Evolutionary conservation across 208 protist species (phyloP).

Genomic region (Acanthamoeba healyi): DNA sequence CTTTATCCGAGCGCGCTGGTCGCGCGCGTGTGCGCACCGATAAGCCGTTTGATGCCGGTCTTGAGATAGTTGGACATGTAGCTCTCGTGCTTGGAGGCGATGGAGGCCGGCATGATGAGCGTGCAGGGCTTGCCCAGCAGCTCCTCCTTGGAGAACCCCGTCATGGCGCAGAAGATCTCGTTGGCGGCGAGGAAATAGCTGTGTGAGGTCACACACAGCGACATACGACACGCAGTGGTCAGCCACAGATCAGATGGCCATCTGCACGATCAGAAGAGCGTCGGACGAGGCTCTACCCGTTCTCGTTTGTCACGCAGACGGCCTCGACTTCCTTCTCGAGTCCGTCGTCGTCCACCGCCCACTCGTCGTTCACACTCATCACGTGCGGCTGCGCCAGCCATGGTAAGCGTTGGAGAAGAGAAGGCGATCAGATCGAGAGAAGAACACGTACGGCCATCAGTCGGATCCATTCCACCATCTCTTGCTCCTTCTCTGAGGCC

Average conservation of each 20-base stretch:
- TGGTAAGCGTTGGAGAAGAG: no score
- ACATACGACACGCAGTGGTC: no score
- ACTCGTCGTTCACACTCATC: slow-evolving; percentile 23
- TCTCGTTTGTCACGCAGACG: slow-evolving; percentile 52
- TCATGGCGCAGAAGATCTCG: slow-evolving; percentile 58
- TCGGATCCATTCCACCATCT: slow-evolving; percentile 65
- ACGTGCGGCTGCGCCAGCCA: slow-evolving; percentile 59
- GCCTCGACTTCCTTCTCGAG: slow-evolving; percentile 59
- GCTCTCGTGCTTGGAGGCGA: slow-evolving; percentile 35
- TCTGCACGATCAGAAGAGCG: no score
- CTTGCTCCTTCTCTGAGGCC: slow-evolving; percentile 39
- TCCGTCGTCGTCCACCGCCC: slow-evolving; percentile 33
- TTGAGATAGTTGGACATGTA: slow-evolving; percentile 64
- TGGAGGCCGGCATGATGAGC: slow-evolving; percentile 51
- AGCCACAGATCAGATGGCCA: no score
- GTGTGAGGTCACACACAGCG: no score
- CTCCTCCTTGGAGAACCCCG: slow-evolving; percentile 52
- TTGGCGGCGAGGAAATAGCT: slow-evolving; percentile 50
- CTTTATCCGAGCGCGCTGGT: no score
- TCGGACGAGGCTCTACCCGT: no score
- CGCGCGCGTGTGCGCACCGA: no score
- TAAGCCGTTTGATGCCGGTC: slow-evolving; percentile 59
- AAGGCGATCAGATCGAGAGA: neutral
- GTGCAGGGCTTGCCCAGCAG: slow-evolving; percentile 38
- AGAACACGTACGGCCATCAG: slow-evolving; percentile 46